These are phyloP conservation scores for Exophiala spinifera DNA, from an alignment of 2,329 filamentous ascomycete species.

Conservation along the genomic window DNA sequence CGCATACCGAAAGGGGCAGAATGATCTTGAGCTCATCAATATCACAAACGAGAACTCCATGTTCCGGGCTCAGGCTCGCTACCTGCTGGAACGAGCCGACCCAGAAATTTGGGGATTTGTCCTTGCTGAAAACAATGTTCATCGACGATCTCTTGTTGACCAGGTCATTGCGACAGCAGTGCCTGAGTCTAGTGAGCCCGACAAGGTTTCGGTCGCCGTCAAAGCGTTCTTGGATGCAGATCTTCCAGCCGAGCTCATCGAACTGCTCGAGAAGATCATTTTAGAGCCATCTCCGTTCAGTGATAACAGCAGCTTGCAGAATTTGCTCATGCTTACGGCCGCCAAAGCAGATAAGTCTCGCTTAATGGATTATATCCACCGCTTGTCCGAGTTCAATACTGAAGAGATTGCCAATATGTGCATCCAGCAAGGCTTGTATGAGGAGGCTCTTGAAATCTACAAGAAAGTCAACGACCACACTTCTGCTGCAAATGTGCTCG, in stretches of 20 bases:
- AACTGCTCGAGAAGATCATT: conserved; percentile 97
- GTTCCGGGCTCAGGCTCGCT: conserved; percentile 97
- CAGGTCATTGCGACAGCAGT: conserved; percentile 96
- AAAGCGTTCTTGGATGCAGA: conserved; percentile 89
- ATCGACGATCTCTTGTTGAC: conserved; percentile 88
- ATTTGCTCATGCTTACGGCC: conserved; percentile 91
- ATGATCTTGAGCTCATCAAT: conserved; percentile 93
- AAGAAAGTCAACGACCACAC: conserved; percentile 93
- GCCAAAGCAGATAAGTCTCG: conserved; percentile 94
- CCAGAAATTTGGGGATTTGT: conserved; percentile 92
- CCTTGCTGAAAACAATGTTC: conserved; percentile 90
- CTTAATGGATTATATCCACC: conserved; percentile 94
- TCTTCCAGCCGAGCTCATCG: conserved; percentile 89
- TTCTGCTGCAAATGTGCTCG: conserved; percentile 83
- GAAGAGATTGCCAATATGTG: conserved; percentile 91
- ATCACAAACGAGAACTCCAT: conserved; percentile 99
- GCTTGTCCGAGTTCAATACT: conserved; percentile 81
- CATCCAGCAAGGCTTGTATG: conserved; percentile 89
- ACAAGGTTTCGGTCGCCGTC: conserved; percentile 92
- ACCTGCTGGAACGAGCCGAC: conserved; percentile 87
- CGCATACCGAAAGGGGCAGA: conserved; percentile 93
- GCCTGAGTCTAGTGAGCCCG: conserved; percentile 84
- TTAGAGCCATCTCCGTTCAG: conserved; percentile 99
- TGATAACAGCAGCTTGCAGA: conserved; percentile 94
- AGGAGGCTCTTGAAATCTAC: conserved; percentile 97